phyloP scores from a whole-genome alignment of 208 protist species.

The Acanthamoeba healyi region DNA sequence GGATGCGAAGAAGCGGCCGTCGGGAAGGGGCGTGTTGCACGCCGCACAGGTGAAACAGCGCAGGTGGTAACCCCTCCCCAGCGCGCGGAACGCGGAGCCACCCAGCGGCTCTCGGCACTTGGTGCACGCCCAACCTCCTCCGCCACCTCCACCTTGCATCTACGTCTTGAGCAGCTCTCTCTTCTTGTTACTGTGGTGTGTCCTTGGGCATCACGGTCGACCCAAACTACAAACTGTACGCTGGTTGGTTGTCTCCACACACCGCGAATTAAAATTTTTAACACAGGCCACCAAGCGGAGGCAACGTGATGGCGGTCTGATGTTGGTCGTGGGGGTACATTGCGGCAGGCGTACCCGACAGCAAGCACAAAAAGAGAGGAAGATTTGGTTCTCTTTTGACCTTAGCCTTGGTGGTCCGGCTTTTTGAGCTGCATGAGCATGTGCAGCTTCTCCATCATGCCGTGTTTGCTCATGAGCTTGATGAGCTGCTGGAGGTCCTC shows the following conservation, averaged over 20 bases:
- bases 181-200: neutral
- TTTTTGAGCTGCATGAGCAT: neutral
- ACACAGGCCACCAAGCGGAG: too few species aligned
- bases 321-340: too few species aligned
- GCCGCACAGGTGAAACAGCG: conserved; percentile 17
- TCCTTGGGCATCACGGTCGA: neutral
- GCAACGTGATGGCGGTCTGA: too few species aligned
- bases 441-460: conserved; percentile 42
- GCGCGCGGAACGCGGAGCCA: conserved; percentile 5
- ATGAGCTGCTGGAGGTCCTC: conserved; percentile 27
- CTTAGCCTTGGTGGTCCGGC: neutral
- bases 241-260: neutral
- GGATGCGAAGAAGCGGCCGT: conserved; percentile 24
- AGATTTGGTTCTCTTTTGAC: too few species aligned
- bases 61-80: conserved; percentile 32
- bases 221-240: too few species aligned
- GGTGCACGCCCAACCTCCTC: neutral
- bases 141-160: conserved; percentile 13
- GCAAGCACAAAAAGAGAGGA: too few species aligned
- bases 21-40: neutral
- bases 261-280: too few species aligned
- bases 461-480: conserved; percentile 64
- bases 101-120: neutral
- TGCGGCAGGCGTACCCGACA: too few species aligned
- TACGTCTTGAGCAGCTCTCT: neutral